A percentile compares a stretch with the other conserved stretches of the same genome.
Evolutionary conservation across 768 basidiomycete species (phyloP).

Genomic region (Aureoboletus auriporus): DNA sequence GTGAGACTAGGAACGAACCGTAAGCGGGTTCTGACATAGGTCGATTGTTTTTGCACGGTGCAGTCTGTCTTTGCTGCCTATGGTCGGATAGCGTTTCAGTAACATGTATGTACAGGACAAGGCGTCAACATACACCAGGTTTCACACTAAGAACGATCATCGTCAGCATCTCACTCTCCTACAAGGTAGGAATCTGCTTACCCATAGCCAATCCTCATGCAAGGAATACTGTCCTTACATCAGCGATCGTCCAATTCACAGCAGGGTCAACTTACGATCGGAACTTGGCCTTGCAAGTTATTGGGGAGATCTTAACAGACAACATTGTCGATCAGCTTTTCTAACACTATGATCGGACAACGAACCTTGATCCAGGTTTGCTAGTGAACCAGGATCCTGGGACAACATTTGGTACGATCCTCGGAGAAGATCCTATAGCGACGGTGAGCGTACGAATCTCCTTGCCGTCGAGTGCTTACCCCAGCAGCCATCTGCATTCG

Average conservation of each 20-base stretch:
- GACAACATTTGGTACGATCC: conserved; percentile 92
- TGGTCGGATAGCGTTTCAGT: conserved; percentile 1
- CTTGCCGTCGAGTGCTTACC: conserved; percentile 30
- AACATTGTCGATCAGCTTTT: not conserved
- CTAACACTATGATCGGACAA: not conserved
- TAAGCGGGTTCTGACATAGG: conserved; percentile 93
- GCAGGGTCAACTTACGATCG: conserved; percentile 70
- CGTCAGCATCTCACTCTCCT: conserved; percentile 4
- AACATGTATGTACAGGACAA: not conserved
- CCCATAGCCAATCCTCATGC: conserved; percentile 95
- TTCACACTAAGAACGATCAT: conserved; percentile 69
- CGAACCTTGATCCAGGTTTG: conserved; percentile 90
- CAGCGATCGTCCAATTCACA: not conserved
- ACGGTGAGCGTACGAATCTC: conserved; percentile 1
- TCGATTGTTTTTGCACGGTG: conserved; percentile 87
- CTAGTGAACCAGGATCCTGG: conserved; percentile 89
- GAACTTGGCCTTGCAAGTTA: conserved; percentile 87
- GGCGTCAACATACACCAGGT: conserved; percentile 80
- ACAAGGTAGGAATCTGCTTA: conserved; percentile 32
- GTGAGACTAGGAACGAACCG: conserved; percentile 48
- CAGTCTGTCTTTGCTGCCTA: conserved; percentile 80
- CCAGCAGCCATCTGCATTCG: conserved; percentile 50
- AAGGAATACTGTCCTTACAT: conserved; percentile 64
- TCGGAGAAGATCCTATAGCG: conserved; percentile 71
- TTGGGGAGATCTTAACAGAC: conserved; percentile 79